These are phyloP conservation scores for Blastobotrys malaysiensis DNA, from an alignment of 1,139 yeast species.

Conservation along the genomic window DNA sequence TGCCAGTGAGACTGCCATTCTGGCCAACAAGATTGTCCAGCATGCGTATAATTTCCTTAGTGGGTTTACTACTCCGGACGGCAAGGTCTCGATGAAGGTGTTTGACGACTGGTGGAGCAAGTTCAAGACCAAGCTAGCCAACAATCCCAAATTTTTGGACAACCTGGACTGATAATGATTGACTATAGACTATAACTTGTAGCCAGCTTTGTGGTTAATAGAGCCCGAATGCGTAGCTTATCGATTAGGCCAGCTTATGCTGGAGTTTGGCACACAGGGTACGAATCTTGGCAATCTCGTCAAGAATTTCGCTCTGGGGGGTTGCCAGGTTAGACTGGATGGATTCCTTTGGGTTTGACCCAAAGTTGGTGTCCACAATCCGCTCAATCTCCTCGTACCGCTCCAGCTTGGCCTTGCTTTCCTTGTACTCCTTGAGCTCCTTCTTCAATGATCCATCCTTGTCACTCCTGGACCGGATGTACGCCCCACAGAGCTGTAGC, in stretches of 20 bases:
- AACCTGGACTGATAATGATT: constrained; percentile 26
- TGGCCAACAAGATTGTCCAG: constrained; percentile 83
- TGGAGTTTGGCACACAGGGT: constrained; percentile 12
- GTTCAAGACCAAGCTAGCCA: constrained; percentile 65
- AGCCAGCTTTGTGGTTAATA: too few relatives aligned
- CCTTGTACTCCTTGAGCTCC: constrained; percentile 1
- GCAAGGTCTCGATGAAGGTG: constrained; percentile 80
- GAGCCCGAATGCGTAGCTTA: too few relatives aligned
- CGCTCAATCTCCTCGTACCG: constrained; percentile 1
- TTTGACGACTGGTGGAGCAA: constrained; percentile 97
- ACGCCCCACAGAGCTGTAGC: constrained; percentile 1
- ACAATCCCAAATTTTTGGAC: constrained; percentile 79
- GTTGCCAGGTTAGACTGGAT: constrained; percentile 12
- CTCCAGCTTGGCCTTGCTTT: background rate
- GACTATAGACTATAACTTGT: background rate
- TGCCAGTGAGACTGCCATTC: constrained; percentile 33
- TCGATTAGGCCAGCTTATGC: constrained; percentile 7
- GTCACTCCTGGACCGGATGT: background rate
- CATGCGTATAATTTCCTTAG: constrained; percentile 88
- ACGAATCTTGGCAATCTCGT: constrained; percentile 13
- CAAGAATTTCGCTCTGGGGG: constrained; percentile 12
- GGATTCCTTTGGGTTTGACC: constrained; percentile 11
- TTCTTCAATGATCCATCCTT: background rate
- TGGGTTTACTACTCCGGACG: constrained; percentile 71
- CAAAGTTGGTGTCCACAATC: constrained; percentile 3